Evolutionary conservation across 371 early-diverging fungal species (phyloP).

Genomic region (Apophysomyces variabilis): DNA sequence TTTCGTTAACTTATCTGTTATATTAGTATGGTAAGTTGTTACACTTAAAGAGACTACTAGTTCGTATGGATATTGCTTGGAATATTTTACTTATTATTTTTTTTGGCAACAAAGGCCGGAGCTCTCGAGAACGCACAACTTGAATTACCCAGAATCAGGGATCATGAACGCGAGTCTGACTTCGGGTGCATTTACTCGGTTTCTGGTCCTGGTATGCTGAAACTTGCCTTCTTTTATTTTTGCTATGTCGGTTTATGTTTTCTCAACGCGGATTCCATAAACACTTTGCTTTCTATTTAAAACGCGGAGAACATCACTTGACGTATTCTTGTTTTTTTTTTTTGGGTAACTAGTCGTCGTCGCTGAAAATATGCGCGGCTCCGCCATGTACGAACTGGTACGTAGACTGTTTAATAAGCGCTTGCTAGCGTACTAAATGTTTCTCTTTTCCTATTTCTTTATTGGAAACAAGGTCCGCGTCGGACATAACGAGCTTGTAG

Average conservation of each 20-base stretch:
- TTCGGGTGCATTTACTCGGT: conserved; percentile 97
- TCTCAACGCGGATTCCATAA: conserved; percentile 5
- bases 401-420: conserved; percentile 13
- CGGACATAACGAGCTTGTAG: conserved; percentile 97
- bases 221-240: conserved; percentile 10
- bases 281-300: background rate
- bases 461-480: conserved; percentile 85
- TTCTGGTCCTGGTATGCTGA: conserved; percentile 94
- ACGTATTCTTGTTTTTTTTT: conserved; percentile 10
- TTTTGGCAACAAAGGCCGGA: conserved; percentile 64
- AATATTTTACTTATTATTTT: background rate
- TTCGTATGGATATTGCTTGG: background rate
- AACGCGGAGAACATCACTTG: conserved; percentile 10
- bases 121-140: conserved; percentile 83
- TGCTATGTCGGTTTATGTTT: background rate
- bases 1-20: conserved; percentile 6
- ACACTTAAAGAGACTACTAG: background rate
- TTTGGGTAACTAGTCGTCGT: conserved; percentile 80
- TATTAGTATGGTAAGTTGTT: background rate
- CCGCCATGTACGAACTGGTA: conserved; percentile 99
- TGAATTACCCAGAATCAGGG: conserved; percentile 81
- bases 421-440: conserved; percentile 6
- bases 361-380: conserved; percentile 98
- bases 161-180: conserved; percentile 86
- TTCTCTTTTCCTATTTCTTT: conserved; percentile 1